These are phyloP conservation scores for Neoboletus subvelutipes DNA, from an alignment of 768 basidiomycete species.

Conservation along the genomic window DNA sequence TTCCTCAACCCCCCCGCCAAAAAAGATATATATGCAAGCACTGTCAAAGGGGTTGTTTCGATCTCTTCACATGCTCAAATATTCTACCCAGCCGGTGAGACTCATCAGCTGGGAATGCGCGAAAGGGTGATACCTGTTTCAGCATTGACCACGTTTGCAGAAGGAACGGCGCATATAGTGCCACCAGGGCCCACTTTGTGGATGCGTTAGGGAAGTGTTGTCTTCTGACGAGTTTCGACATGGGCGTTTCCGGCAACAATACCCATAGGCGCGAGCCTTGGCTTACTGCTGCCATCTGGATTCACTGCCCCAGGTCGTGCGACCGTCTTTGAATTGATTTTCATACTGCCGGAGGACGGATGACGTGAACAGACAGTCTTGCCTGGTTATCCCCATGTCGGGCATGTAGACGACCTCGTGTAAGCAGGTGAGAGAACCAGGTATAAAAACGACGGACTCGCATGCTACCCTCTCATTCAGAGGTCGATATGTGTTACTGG, in stretches of 20 bases:
- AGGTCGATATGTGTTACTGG: conserved; percentile 55
- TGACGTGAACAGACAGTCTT: conserved; percentile 29
- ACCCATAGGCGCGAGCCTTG: conserved; percentile 13
- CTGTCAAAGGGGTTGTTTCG: conserved; percentile 7
- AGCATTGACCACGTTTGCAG: conserved; percentile 8
- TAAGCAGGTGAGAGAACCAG: conserved; percentile 30
- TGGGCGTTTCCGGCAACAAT: conserved; percentile 26
- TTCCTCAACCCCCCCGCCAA: neutral
- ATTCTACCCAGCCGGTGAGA: conserved; percentile 22
- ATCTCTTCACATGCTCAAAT: conserved; percentile 25
- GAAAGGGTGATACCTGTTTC: conserved; percentile 33
- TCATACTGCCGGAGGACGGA: conserved; percentile 20
- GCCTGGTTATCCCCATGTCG: conserved; percentile 27
- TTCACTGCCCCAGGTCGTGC: conserved; percentile 29
- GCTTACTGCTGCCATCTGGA: conserved; percentile 13
- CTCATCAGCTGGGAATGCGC: conserved; percentile 25
- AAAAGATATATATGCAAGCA: conserved; percentile 9
- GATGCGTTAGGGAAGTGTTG: conserved; percentile 30
- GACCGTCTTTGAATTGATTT: conserved; percentile 29
- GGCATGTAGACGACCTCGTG: conserved; percentile 25
- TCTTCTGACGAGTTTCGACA: conserved; percentile 32
- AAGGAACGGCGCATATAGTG: neutral
- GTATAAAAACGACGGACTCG: conserved; percentile 29
- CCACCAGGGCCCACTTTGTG: conserved; percentile 23
- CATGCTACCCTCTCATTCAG: conserved; percentile 6